A percentile compares a stretch with the other conserved stretches of the same genome.
These are phyloP conservation scores for Yamadazyma membranifaciens DNA, from an alignment of 1,139 yeast species.

Conservation along the genomic window DNA sequence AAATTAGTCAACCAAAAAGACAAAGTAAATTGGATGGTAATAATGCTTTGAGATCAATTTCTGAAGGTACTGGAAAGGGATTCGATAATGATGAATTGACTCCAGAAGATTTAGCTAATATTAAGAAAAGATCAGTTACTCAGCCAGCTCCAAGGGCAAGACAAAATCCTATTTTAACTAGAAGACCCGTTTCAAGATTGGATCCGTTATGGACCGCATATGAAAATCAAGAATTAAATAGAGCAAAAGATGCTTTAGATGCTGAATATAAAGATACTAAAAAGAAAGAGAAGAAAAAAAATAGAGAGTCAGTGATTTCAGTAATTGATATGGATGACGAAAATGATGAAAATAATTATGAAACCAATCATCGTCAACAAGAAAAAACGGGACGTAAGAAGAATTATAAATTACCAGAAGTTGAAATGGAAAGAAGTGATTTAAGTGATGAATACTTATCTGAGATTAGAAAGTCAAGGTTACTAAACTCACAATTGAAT, in stretches of 20 bases:
- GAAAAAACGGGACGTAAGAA: slow-evolving; percentile 5
- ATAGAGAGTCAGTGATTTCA: slow-evolving; percentile 42
- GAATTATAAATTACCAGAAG: slow-evolving; percentile 37
- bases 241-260: slow-evolving; percentile 45
- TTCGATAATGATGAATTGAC: slow-evolving; percentile 31
- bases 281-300: slow-evolving; percentile 22
- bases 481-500: slow-evolving; percentile 44
- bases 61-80: slow-evolving; percentile 31
- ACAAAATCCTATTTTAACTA: slow-evolving; percentile 41
- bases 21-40: slow-evolving; percentile 21
- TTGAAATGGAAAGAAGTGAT: slow-evolving; percentile 35
- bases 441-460: slow-evolving; percentile 46
- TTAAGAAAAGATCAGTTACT: slow-evolving; percentile 50
- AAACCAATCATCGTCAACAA: slow-evolving; percentile 8
- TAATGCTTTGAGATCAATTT: slow-evolving; percentile 31
- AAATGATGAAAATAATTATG: slow-evolving; percentile 9
- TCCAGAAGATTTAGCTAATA: slow-evolving; percentile 38
- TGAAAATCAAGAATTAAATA: slow-evolving; percentile 47
- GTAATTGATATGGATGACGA: slow-evolving; percentile 24
- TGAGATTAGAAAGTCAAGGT: slow-evolving; percentile 44
- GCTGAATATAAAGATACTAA: slow-evolving; percentile 30
- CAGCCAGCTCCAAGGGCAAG: slow-evolving; percentile 40
- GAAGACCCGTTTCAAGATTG: slow-evolving; percentile 68
- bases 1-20: slow-evolving; percentile 40
- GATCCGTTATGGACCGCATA: slow-evolving; percentile 61